Evolutionary conservation across 2,329 filamentous ascomycete genomes (phyloP).

Genomic region (Pseudocercospora ulei): DNA sequence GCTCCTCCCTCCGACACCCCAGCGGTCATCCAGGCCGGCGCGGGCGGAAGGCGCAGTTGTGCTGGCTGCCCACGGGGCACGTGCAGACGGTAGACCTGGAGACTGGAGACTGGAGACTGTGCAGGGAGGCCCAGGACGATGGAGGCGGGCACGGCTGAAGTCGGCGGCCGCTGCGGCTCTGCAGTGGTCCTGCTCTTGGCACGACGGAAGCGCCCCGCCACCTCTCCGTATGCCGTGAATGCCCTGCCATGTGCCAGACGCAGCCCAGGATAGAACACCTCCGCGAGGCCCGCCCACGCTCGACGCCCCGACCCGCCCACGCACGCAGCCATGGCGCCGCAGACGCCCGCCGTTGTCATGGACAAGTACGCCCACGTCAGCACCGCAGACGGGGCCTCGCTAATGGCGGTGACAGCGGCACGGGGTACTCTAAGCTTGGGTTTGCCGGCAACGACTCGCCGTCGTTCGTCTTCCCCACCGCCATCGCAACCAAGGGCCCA

Average conservation of each 20-base stretch:
- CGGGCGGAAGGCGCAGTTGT: too few relatives aligned
- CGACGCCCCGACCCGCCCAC: slow-evolving; percentile 5
- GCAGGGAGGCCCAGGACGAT: background rate
- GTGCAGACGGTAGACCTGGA: background rate
- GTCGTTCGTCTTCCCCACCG: slow-evolving; percentile 97
- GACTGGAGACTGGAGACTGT: background rate
- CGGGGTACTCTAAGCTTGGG: slow-evolving; percentile 97
- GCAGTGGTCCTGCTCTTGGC: slow-evolving; percentile 13
- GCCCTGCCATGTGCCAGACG: too few relatives aligned
- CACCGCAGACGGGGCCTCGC: slow-evolving; percentile 16
- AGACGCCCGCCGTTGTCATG: slow-evolving; percentile 99
- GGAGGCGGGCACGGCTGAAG: slow-evolving; percentile 1
- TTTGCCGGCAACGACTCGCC: slow-evolving; percentile 99
- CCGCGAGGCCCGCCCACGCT: background rate
- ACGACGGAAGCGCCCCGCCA: slow-evolving; percentile 13
- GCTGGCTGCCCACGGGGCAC: too few relatives aligned
- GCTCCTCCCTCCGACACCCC: too few relatives aligned
- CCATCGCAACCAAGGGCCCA: slow-evolving; percentile 86
- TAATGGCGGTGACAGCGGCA: slow-evolving; percentile 60
- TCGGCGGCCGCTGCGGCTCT: slow-evolving; percentile 11
- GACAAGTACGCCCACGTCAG: slow-evolving; percentile 65
- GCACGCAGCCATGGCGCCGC: slow-evolving; percentile 66
- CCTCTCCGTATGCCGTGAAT: too few relatives aligned
- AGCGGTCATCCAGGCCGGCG: too few relatives aligned
- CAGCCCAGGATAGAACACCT: too few relatives aligned